These are phyloP conservation scores for Solanum pinnatisectum DNA, from an alignment of 257 asterid species.

Conservation along the genomic window DNA sequence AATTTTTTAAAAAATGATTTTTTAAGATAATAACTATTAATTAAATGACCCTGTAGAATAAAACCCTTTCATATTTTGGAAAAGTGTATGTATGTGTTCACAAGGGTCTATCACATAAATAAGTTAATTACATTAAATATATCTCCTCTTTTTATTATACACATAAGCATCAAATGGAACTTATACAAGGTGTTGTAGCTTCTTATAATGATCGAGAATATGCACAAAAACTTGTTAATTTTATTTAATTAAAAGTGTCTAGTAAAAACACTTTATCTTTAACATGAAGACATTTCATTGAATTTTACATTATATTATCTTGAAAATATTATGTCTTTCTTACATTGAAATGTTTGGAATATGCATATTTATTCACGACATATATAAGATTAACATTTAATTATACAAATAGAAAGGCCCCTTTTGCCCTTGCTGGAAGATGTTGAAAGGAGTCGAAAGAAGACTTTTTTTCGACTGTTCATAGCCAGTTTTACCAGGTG, in stretches of 20 bases:
- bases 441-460: neutral
- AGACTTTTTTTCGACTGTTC: neutral
- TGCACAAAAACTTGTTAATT: too few relatives aligned
- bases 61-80: too few relatives aligned
- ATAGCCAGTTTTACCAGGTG: neutral
- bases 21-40: too few relatives aligned
- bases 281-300: too few relatives aligned
- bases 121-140: neutral
- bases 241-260: too few relatives aligned
- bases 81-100: neutral
- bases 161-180: neutral
- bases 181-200: too few relatives aligned
- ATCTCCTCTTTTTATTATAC: neutral
- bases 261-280: too few relatives aligned
- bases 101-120: neutral
- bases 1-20: too few relatives aligned
- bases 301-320: neutral
- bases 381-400: too few relatives aligned
- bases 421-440: neutral
- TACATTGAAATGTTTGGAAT: neutral
- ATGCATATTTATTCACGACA: neutral
- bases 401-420: neutral
- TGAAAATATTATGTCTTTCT: neutral
- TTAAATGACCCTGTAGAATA: rapidly evolving
- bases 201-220: too few relatives aligned